Evolutionary conservation across 192 early-diverging fungal genomes (phyloP), one percentile per base, ranked within the genome.

Genomic region (Spinellus fusiger): DNA sequence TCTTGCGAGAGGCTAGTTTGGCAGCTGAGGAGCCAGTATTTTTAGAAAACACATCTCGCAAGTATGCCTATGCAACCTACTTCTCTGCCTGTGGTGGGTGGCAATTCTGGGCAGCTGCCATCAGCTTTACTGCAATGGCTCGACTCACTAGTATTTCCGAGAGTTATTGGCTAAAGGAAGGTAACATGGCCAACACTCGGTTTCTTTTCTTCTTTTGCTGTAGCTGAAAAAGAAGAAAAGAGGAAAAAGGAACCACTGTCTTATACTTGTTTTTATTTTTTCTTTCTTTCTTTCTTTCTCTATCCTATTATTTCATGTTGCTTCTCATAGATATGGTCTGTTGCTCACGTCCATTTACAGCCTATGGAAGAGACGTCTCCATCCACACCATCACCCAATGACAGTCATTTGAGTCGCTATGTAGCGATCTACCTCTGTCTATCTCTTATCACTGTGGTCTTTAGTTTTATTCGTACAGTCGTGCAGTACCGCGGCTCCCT

Each of bases 41-140:
- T 5, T 12, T n/a, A 10, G 10, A 44, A 12, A 44, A n/a, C 8
- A 53, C 53, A 15, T 46, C 53, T 6, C 10, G 62, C 23, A 52
- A 64, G 22, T 49, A 61, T 26, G 66, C 61, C 5, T 95, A 92
- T 80, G 48, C 80, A 3, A 78, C 80, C 8, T 98, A 96, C 72
- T 76, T 84, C 48, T 65, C 72, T 9, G 84, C 83, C 20, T 82
- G 79, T 49, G 88, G 88, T 13, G 65, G 79, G 1, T 69, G 70
- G 46, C 23, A 65, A 48, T 86, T 78, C 65, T 88, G 88, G 86
- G 38, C 77, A 44, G 28, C 78, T 2, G 25, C 84, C 9, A 60
- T 77, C 34, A 61, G 66, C 4, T 66, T 72, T 0, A 73, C 76
- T 28, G 54, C 66, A 1, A 13, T 79, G 22, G 70, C 66, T 0